Base-by-base conservation (phyloP, 805 yeast genomes). In the Isabelozyma gotoi region DNA sequence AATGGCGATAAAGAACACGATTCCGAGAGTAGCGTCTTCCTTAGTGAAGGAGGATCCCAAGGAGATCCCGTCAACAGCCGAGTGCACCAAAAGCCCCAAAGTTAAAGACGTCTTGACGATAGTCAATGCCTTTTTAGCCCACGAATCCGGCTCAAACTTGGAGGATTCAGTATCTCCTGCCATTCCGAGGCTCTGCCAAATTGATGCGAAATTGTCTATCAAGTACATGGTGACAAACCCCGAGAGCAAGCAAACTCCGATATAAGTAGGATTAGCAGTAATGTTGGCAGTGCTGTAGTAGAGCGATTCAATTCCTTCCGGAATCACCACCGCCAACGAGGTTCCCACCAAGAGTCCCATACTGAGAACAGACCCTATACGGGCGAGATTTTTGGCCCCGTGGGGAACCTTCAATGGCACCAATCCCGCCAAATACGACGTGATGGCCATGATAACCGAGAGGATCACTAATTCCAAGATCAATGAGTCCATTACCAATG, bases 1-100 rank as follows among this genome's bases (percentile, higher is more conserved):
- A 20, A 86, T 77, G 10, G 88, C 82, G 10, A 81, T 40, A 38
- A 83, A 76, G 40, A 86, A 78, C 32, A 81, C 50, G 38, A 68
- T 31, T 45, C 64, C 71, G 31, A 75, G 60, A 5, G 69, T 59
- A 7, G 62, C 53, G 43, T 65, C 65, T 16, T 67, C 59, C n/a
- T 52, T 53, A 18, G 74, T 60, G 39, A 73, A 69, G 1, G 85
- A 73, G 0, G 89, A 77, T 0, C 90, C 89, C 29, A 86, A 65
- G 0, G 89, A 84, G 5, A 86, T 67, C 1, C 95, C 95, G 53
- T 86, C 95, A 2, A 87, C 80, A 2, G 80, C 53, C 0, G 88
- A 78, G 55, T 86, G 95, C 12, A 85, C 67, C 1, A 84, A 56
- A 11, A 86, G 67, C 0, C 90, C 89, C 3, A 84, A 51, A 0